Conservation (phyloP, 208 protist genomes). For the Kentomonas sorsogonicus region DNA sequence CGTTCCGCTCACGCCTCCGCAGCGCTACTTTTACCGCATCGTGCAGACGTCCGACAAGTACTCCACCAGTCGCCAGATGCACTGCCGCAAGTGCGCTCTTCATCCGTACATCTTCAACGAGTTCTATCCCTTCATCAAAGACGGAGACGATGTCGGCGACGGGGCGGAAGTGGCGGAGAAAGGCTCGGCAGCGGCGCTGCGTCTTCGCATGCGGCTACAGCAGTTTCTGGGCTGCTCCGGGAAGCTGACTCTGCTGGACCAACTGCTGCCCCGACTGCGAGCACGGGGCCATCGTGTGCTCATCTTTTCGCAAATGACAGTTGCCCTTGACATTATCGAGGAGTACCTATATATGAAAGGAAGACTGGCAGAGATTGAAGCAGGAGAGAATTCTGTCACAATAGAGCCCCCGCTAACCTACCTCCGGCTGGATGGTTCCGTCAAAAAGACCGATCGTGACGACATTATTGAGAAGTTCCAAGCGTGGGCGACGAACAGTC, state of each 20-base stretch:
- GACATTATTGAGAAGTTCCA: conserved; percentile 76
- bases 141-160: too few relatives aligned
- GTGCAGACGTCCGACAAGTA: conserved; percentile 14
- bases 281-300: conserved; percentile 89
- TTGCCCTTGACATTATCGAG: conserved; percentile 90
- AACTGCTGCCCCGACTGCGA: conserved; percentile 79
- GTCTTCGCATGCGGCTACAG: conserved; percentile 3
- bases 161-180: too few relatives aligned
- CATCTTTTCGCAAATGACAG: conserved; percentile 95
- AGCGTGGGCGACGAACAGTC: background rate
- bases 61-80: conserved; percentile 26
- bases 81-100: conserved; percentile 41
- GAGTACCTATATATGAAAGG: conserved; percentile 77
- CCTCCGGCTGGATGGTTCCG: conserved; percentile 90
- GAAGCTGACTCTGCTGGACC: conserved; percentile 92
- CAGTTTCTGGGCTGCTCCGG: conserved; percentile 39
- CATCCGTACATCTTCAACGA: conserved; percentile 44
- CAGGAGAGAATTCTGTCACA: conserved; percentile 1
- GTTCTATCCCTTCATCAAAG: too few relatives aligned
- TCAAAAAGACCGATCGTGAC: conserved; percentile 35
- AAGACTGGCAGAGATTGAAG: conserved; percentile 12
- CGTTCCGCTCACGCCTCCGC: conserved; percentile 80
- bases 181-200: background rate
- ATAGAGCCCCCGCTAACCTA: conserved; percentile 22
- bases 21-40: conserved; percentile 83